Base-by-base conservation (phyloP, 371 early-diverging fungal genomes). In the Mucor irregularis region DNA sequence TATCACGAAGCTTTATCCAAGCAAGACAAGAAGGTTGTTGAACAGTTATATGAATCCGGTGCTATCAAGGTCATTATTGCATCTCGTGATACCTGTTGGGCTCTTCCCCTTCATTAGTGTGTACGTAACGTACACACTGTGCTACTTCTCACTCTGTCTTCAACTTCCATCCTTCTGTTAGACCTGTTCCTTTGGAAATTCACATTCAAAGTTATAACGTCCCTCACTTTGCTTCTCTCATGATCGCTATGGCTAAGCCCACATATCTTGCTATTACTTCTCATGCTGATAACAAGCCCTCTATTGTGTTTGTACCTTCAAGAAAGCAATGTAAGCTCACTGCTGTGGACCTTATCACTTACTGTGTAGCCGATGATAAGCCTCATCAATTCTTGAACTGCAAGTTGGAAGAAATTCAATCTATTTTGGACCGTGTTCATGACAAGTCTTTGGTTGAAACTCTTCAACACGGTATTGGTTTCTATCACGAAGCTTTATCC, bases 231-330 rank as follows among this genome's bases (percentile, higher is more conserved):
- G 86, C 95, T 13, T 94, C 95, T 22, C 73, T 94, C 40, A 95
- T 98, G 96, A 80, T 93, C 17, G 91, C 98, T 7, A 95, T 96
- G 92, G 84, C 85, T 28, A 90, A 91, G 65, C 95, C 98, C 5
- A 83, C 92, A 0, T 97, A 93, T 64, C 75, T 86, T 4, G 91
- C 94, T 16, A 82, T 94, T 19, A 82, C 84, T 3, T 63, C 73
- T 13, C 81, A 90, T 59, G 85, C 89, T 0, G 70, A 75, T 1
- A 73, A 78, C 25, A 79, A 86, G 60, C 89, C 90, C 9, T 84
- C 85, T 3, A 85, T 93, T 54, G 90, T 97, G 0, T 97, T 95
- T 85, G 97, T 96, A 21, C 89, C 96, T 0, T 87, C 88, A 17
- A 82, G 96, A n/a, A 90, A 89, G 62, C 97, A 95, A 78, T 88